Conservation (phyloP, 2,329 filamentous ascomycete species). For the Ophiostoma novo-ulmi region DNA sequence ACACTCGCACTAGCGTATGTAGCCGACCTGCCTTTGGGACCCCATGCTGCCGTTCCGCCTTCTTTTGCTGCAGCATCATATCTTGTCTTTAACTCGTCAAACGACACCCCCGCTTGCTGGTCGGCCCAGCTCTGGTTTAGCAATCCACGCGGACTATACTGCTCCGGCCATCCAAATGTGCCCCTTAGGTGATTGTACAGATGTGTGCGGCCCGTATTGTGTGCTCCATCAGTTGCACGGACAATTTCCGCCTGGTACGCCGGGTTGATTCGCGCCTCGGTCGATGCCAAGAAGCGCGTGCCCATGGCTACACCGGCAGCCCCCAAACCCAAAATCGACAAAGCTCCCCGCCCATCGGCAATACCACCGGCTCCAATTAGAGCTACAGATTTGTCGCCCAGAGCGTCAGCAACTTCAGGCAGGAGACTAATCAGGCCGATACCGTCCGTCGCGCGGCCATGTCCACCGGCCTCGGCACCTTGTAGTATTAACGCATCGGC, state of each 20-base stretch:
- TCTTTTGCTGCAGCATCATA: conserved; percentile 37
- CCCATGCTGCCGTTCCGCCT: conserved; percentile 32
- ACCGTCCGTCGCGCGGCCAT: conserved; percentile 49
- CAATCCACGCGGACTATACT: conserved; percentile 39
- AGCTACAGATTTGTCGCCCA: conserved; percentile 37
- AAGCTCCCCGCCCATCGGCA: conserved; percentile 49
- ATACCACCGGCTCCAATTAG: conserved; percentile 59
- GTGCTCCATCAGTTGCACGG: conserved; percentile 38
- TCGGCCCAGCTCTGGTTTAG: conserved; percentile 40
- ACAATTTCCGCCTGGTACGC: conserved; percentile 43
- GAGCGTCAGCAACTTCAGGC: conserved; percentile 50
- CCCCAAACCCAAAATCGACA: conserved; percentile 51
- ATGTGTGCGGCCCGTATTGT: conserved; percentile 39
- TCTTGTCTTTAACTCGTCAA: conserved; percentile 41
- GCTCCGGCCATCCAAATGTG: conserved; percentile 40
- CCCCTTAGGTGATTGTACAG: conserved; percentile 44
- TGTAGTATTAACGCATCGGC: conserved; percentile 59
- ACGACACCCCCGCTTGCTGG: conserved; percentile 37
- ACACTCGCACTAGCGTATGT: conserved; percentile 27
- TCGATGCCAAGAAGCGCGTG: conserved; percentile 55
- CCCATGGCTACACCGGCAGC: conserved; percentile 55
- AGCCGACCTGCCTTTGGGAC: conserved; percentile 28
- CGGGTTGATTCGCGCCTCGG: conserved; percentile 38
- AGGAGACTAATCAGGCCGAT: conserved; percentile 53
- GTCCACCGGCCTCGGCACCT: conserved; percentile 60